phyloP scores from a whole-genome alignment of 768 basidiomycete genomes.

The Phanerochaete carnosa region DNA sequence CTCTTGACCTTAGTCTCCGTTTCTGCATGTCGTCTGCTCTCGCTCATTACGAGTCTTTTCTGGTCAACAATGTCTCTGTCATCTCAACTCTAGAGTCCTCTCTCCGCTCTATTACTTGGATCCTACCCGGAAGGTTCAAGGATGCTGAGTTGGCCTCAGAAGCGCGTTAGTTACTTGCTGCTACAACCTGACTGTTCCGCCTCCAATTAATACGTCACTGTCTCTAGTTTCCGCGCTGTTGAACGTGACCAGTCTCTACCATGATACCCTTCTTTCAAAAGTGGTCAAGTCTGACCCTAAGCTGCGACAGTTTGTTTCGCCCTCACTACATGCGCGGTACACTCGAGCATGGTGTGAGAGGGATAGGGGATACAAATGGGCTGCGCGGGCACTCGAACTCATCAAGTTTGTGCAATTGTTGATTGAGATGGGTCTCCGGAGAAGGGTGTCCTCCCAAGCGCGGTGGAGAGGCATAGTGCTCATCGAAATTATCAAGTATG shows the following conservation, averaged over 20 bases:
- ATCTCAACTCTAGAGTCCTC: conserved; percentile 88
- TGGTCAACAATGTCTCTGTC: conserved; percentile 80
- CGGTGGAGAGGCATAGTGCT: conserved; percentile 77
- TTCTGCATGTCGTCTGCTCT: conserved; percentile 54
- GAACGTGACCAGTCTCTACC: conserved; percentile 89
- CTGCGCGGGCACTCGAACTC: conserved; percentile 69
- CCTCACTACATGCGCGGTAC: conserved; percentile 81
- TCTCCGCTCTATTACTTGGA: conserved; percentile 89
- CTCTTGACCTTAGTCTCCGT: background rate
- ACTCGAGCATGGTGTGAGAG: conserved; percentile 84
- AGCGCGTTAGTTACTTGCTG: conserved; percentile 63
- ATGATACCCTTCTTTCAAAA: conserved; percentile 84
- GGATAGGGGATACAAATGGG: conserved; percentile 71
- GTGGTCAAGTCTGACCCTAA: conserved; percentile 62
- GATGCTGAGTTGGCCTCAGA: conserved; percentile 96
- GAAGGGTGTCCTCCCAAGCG: conserved; percentile 60
- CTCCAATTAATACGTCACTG: conserved; percentile 5
- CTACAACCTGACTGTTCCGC: conserved; percentile 6
- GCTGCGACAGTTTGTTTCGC: conserved; percentile 72
- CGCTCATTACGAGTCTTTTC: conserved; percentile 76
- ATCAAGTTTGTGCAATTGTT: conserved; percentile 81
- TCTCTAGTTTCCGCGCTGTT: conserved; percentile 78
- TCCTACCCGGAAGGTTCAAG: conserved; percentile 94
- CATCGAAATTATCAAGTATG: conserved; percentile 84
- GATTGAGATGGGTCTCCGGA: conserved; percentile 82